Conservation (phyloP, 164 flowering plant genomes). For the Vitis vinifera region DNA sequence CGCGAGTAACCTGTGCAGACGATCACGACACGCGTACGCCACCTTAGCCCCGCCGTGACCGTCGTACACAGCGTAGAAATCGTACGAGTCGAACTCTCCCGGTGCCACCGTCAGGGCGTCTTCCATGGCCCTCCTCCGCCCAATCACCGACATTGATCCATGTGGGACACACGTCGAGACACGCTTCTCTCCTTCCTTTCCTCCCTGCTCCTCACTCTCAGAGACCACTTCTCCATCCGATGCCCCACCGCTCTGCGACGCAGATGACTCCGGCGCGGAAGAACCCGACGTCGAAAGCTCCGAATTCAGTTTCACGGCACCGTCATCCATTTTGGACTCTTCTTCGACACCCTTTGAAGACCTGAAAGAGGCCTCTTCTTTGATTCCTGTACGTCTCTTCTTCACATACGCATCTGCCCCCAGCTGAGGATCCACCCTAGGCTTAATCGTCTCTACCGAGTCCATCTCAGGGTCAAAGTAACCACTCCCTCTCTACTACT, state of each 20-base stretch:
- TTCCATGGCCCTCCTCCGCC: constrained; percentile 40
- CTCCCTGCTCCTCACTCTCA: background rate
- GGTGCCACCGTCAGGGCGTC: constrained; percentile 29
- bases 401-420: background rate
- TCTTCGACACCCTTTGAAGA: background rate
- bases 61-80: constrained; percentile 35
- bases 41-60: constrained; percentile 33
- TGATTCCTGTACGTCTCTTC: background rate
- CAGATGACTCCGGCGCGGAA: background rate
- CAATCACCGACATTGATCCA: constrained; percentile 35
- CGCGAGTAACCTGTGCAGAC: constrained; percentile 25
- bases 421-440: background rate
- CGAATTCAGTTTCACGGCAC: no score
- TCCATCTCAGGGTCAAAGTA: no score
- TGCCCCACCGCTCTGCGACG: background rate
- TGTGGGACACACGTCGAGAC: constrained; percentile 5
- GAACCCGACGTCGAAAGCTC: background rate
- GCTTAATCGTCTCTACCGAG: no score
- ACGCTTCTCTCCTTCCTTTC: background rate
- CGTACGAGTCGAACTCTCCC: constrained; percentile 8
- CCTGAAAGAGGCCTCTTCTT: background rate
- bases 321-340: background rate
- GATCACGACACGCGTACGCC: constrained; percentile 24
- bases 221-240: background rate
- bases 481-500: no score